Base-by-base conservation (phyloP, 345 rosid genomes). In the Linum usitatissimum region DNA sequence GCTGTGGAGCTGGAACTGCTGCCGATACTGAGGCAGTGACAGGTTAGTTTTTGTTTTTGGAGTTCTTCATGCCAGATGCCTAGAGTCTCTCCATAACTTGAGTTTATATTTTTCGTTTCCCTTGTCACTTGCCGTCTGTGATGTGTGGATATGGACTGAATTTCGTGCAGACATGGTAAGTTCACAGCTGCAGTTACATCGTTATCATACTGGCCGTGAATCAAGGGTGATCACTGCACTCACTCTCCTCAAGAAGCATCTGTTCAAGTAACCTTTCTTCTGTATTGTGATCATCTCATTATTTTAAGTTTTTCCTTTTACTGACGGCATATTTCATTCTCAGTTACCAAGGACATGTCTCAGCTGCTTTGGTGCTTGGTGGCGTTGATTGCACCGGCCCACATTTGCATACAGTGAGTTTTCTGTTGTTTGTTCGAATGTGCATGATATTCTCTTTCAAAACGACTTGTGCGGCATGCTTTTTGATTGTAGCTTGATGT, bases 1-100 rank as follows among this genome's bases (percentile, higher is more conserved):
- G 97, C 68, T 93, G 97, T 75, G 99, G 95, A 75, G 99, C 96
- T 5, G 99, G 99, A 77, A 88, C 92, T 55, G 97, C 96, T 65
- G 99, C 97, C 49, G 97, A 93, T 69, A 87, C 99, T 1, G 99
- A 90, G 82, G 97, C 97, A 53, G 99, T 93, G 45, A 93, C 97
- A 58, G 97, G 97, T 93, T 9, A 19, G 10, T 19, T 55, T 45
- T 1, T 10, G 51, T 45, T 45, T 49, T 17, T 55, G n/a, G 20
- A 34, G 45, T 39, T 60, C 3, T 45, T 45, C 0, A 7, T 45
- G 59, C 59, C 59, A 8, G 59, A 19, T 56, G n/a, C n/a, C 9
- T 56, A 6, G n/a, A 56, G 9, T 13, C 59, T 13, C 59, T 56
- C 0, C 1, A 28, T 18, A n/a, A 3, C 18, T 56, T 19, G 6